Percentiles rank a stretch among this genome's conserved stretches.
Conservation (phyloP, 768 basidiomycete species). For the Pulveroboletus frians region DNA sequence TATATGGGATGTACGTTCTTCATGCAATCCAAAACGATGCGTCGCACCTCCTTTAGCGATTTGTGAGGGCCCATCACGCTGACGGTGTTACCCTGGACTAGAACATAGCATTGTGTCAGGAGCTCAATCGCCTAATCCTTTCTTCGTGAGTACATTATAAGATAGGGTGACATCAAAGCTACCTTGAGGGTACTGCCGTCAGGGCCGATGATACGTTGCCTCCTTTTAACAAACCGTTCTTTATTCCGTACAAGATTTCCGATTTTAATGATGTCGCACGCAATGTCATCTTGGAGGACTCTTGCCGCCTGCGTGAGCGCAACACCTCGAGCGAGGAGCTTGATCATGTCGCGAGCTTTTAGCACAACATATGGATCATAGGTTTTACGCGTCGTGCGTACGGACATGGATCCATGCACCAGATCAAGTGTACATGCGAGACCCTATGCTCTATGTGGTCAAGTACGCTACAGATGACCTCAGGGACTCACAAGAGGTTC, state of each 20-base stretch:
- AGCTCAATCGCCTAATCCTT: conserved; percentile 84
- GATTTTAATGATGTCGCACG: conserved; percentile 98
- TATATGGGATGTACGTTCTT: conserved; percentile 99
- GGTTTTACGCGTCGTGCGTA: conserved; percentile 93
- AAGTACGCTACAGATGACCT: not conserved
- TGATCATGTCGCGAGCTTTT: conserved; percentile 94
- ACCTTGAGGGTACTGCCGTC: conserved; percentile 98
- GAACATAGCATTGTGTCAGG: conserved; percentile 91
- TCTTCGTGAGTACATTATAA: conserved; percentile 1
- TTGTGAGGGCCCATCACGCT: conserved; percentile 98
- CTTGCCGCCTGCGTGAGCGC: conserved; percentile 80
- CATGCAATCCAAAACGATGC: conserved; percentile 99
- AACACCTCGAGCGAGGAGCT: conserved; percentile 90
- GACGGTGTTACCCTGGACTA: conserved; percentile 97
- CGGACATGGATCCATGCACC: conserved; percentile 96
- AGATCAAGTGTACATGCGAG: conserved; percentile 89
- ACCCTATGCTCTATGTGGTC: conserved; percentile 46
- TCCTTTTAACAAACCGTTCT: conserved; percentile 91
- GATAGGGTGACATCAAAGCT: not conserved
- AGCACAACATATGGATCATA: conserved; percentile 95
- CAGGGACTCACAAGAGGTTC: conserved; percentile 62
- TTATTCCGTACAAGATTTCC: conserved; percentile 92
- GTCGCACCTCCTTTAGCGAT: conserved; percentile 89
- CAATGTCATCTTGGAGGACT: conserved; percentile 81
- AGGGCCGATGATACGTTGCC: conserved; percentile 95